Evolutionary conservation across 2,329 filamentous ascomycete genomes (phyloP), one percentile per base, ranked within the genome.

Genomic region (Penicillium concentricum): DNA sequence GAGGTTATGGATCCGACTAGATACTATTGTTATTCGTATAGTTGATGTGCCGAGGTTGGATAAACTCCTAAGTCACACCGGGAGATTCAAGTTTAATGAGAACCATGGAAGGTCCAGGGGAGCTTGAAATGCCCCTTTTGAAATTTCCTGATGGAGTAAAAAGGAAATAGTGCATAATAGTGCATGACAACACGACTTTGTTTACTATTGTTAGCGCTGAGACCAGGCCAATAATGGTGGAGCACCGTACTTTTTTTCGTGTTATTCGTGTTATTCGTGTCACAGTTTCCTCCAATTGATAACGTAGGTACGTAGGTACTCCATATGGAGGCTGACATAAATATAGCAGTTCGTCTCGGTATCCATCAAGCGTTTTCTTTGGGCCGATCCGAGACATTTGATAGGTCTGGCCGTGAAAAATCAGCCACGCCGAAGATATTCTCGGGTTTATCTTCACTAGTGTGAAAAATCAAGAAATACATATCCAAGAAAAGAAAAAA

Each of bases 1-100:
- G 61, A 66, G 34, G 51, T 65, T 39, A 67, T 67, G 65, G 54
- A 54, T 55, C 62, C 62, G 5, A 47, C 47, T 8, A n/a, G 16
- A 4, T n/a, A 48, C 7, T 59, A 59, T 9, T 67, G 62, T 45
- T 67, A 64, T 45, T 38, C 20, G 18, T 67, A 65, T 37, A 56
- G 56, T 32, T 32, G 30, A 41, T n/a, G 39, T 16, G 4, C 9
- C 37, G 24, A 18, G 44, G 28, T 18, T 32, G 43, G 13, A 32
- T 16, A 34, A 35, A 30, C 28, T 18, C 12, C 32, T 15, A 35
- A 35, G 15, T 35, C 15, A 7, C 15, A 16, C 15, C 13, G 12
- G 26, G 26, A 28, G 4, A 28, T 28, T 9, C 26, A 8, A 28
- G 26, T 7, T 28, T 28, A 26, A n/a, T 35, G 38, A 15, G n/a